A percentile compares a stretch with the other conserved stretches of the same genome.
phyloP scores from a whole-genome alignment of 352 stramenopile species.

The Globisporangium apiculatum region DNA sequence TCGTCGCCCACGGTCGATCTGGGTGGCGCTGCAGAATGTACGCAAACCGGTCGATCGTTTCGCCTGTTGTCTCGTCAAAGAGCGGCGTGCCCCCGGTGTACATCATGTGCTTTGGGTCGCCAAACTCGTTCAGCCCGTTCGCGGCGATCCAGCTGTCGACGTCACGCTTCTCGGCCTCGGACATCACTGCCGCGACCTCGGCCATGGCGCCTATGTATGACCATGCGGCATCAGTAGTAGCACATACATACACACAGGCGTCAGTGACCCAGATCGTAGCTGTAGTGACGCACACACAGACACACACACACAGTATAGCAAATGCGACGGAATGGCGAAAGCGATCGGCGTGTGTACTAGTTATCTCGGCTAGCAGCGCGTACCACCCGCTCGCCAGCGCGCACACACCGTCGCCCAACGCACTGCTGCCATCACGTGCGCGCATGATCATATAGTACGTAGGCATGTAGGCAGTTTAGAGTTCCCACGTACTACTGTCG shows the following conservation, averaged over 20 bases:
- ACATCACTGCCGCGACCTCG: background rate
- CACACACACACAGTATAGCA: background rate
- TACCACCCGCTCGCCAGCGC: background rate
- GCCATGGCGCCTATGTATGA: background rate
- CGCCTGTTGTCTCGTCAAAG: constrained; percentile 65
- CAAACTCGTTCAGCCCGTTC: constrained; percentile 7
- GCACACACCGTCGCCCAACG: too few relatives aligned
- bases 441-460: background rate
- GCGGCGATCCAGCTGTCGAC: constrained; percentile 25
- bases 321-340: background rate
- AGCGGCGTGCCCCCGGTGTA: constrained; percentile 78
- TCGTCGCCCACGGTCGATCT: constrained; percentile 40
- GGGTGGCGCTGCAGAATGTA: constrained; percentile 63
- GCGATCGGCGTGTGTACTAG: background rate
- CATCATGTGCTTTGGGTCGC: constrained; percentile 13
- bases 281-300: background rate
- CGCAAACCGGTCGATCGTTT: constrained; percentile 37
- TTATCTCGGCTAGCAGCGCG: background rate
- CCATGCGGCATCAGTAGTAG: too few relatives aligned
- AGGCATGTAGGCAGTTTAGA: constrained; percentile 1
- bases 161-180: constrained; percentile 11
- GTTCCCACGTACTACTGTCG: constrained; percentile 14
- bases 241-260: background rate
- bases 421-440: background rate
- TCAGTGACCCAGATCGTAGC: background rate